Base-by-base conservation (phyloP, 2,329 filamentous ascomycete species). In the Talaromyces sp. region DNA sequence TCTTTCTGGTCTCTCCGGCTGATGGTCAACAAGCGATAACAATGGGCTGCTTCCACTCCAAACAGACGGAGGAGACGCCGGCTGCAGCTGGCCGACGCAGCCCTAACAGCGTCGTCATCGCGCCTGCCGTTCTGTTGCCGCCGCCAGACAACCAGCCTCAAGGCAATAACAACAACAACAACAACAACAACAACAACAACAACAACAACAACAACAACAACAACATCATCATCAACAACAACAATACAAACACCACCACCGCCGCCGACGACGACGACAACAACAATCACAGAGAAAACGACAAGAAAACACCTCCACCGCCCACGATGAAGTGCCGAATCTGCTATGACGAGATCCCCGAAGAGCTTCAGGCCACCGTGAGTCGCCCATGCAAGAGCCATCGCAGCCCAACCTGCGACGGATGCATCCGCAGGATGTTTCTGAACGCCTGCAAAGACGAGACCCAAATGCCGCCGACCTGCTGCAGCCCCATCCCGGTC, bases 391-490 rank as follows among this genome's bases (percentile, higher is more conserved):
- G 62, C 49, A 51, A 35, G n/a, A 35, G 5, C 14, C 62, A 61
- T 53, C 19, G 31, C 17, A 31, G 29, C 10, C 46, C 21, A 8
- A 38, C 41, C 11, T 63, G 63, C 35, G 11, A 41, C n/a, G n/a
- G 31, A 8, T 68, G 66, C 55, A 32, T 65, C 27, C 60, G 65
- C 13, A 56, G 55, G 29, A 76, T 78, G 72, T 81, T 81, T 65
- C 62, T 75, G 0, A 64, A 69, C 6, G 77, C 78, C 14, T 76
- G 71, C 59, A 71, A 68, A 35, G 72, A 80, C 58, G 67, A 70
- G 43, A 65, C 70, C 0, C 67, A 69, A 27, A 81, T 81, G 79
- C 79, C 78, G 2, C 77, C 79, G 3, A 70, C 72, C 27, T 83
- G 81, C 67, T 81, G 79, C 62, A 65, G 54, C 4, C 67, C 75